These are phyloP conservation scores for Trichoderma orchidacearum DNA, from an alignment of 495 filamentous ascomycete species.

Conservation along the genomic window DNA sequence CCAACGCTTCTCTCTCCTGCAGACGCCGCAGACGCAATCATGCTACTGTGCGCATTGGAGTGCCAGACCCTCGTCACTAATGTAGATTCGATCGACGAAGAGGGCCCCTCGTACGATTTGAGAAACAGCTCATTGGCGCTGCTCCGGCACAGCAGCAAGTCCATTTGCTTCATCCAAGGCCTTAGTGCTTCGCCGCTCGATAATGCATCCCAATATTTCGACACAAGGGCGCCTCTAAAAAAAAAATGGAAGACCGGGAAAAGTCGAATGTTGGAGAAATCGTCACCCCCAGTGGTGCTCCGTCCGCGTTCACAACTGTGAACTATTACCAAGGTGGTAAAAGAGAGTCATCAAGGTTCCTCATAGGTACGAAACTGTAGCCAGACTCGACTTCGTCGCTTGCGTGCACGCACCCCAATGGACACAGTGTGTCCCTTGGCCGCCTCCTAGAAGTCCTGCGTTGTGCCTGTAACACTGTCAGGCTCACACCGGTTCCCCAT, in stretches of 20 bases:
- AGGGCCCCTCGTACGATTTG: neutral
- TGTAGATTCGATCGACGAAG: neutral
- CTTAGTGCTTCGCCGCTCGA: neutral
- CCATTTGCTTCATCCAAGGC: neutral
- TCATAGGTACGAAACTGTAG: too few relatives aligned
- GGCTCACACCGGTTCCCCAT: neutral
- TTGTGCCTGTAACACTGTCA: too few relatives aligned
- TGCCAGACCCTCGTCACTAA: neutral
- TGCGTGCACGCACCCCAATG: too few relatives aligned
- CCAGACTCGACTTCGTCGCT: too few relatives aligned
- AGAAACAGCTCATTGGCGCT: neutral
- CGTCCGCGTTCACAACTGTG: too few relatives aligned
- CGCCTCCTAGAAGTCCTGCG: too few relatives aligned
- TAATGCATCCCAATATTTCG: neutral
- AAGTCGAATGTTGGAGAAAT: too few relatives aligned
- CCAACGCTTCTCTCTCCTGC: neutral
- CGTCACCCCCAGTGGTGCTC: too few relatives aligned
- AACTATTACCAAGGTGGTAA: too few relatives aligned
- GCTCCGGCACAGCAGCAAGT: neutral
- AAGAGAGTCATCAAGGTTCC: too few relatives aligned
- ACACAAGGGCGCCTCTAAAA: neutral
- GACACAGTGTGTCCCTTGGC: too few relatives aligned
- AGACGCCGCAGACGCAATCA: conserved; percentile 1
- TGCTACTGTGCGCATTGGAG: neutral
- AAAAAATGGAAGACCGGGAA: neutral